Evolutionary conservation across 495 filamentous ascomycete genomes (phyloP), one percentile per base, ranked within the genome.

Genomic region (Friedmanniomyces simplex): DNA sequence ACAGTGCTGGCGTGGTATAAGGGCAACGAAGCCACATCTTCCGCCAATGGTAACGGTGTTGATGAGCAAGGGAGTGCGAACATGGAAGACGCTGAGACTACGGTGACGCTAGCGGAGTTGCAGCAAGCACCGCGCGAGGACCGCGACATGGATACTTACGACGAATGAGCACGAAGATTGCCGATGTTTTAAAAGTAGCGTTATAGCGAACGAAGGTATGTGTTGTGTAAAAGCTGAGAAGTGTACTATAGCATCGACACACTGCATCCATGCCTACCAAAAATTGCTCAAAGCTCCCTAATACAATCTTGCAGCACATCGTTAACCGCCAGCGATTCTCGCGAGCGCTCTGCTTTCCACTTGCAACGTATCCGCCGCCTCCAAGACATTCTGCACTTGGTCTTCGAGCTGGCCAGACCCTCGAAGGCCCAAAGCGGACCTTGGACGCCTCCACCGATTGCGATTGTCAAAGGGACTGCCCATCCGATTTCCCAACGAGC

Each of bases 1-100:
- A 75, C 95, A 24, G 83, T 93, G 51, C 71, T 89, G 22, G 67
- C 77, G 14, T 98, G 93, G 93, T 54, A 53, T 18, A 58, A 62
- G 39, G 24, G 25, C 8, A 47, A 57, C 1, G 39, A 26, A 11
- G 25, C 18, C 7, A 13, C 41, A 8, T 14, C 14, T 11, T 26
- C 25, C 22, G 20, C 25, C 22, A 43, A 18, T 21, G 42, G 50
- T 36, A 21, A 34, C 50, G n/a, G n/a, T n/a, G 3, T 3, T 8
- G 20, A 2, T 49, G 46, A 28, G 46, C 46, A 25, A 10, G 21
- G 22, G 3, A 21, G 21, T 16, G 30, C 13, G 22, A 53, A 26
- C 16, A 12, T 52, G 42, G 21, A 24, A 7, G 25, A 54, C n/a
- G 42, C 30, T 21, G 47, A 50, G 13, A 42, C 36, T 22, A 8